Evolutionary conservation across 2,329 filamentous ascomycete genomes (phyloP), one percentile per base, ranked within the genome.

Genomic region (Microcyclospora pomicola): DNA sequence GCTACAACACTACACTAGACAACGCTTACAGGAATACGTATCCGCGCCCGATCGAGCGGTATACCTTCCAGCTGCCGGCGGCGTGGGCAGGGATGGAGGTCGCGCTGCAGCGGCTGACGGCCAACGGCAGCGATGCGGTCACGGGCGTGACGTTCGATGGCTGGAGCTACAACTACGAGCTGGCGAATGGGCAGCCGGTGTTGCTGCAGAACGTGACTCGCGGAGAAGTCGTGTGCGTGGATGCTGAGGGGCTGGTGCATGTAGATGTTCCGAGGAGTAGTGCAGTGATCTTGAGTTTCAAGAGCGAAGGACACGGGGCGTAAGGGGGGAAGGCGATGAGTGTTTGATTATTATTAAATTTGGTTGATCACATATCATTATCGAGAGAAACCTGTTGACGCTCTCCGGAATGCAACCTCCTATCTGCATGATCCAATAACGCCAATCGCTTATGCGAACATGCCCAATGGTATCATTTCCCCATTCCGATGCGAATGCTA

Each of bases 111-210:
- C 58, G 73, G 16, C 53, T 80, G 27, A 51, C 62, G 35, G 75
- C 76, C 2, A 77, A 77, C 53, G 75, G 76, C 0, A 77, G 72
- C 44, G 73, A 80, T 56, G 74, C 75, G 7, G 67, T 77, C 15
- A 69, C 69, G 1, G 75, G 74, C 0, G 68, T 78, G 32, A 71
- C 72, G 0, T 79, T 68, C 59, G 72, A 78, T 52, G 75, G 73
- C 1, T 66, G 61, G 50, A 78, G 71, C 44, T 80, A 75, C 45
- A 73, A 78, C 48, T 69, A 68, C 41, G 74, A 79, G 53, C 55
- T 78, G 35, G 63, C 69, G 9, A 46, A 60, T 3, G 75, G 74
- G 0, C 58, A 53, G 51, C 71, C 74, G 2, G 70, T 75, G 27
- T 52, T 64, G 39, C 46, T 77, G 54, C 40, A 42, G 1, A 78